Percentiles rank a stretch among this genome's conserved stretches.
These are phyloP conservation scores for Exophiala spinifera DNA, from an alignment of 2,329 filamentous ascomycete genomes.

Conservation along the genomic window DNA sequence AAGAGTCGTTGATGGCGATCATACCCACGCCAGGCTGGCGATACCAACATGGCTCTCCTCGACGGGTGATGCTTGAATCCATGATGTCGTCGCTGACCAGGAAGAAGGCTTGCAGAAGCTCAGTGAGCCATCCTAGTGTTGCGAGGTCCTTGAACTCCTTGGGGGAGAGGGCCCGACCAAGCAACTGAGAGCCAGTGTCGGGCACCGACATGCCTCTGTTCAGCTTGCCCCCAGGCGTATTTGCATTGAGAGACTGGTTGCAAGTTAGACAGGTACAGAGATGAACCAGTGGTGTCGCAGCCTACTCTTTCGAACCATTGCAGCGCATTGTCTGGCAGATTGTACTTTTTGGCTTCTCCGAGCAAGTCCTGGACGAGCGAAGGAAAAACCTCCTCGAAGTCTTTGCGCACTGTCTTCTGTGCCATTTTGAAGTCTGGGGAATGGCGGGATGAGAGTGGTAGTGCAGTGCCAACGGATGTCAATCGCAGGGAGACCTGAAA, in stretches of 20 bases:
- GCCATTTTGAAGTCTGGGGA: conserved; percentile 49
- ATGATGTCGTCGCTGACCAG: conserved; percentile 98
- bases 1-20: conserved; percentile 97
- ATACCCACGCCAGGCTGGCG: conserved; percentile 83
- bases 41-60: conserved; percentile 96
- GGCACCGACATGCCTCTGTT: conserved; percentile 98
- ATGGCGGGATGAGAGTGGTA: too few relatives aligned
- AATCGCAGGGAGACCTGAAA: too few relatives aligned
- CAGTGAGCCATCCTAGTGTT: conserved; percentile 93
- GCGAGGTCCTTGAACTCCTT: conserved; percentile 87
- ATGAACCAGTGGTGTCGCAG: too few relatives aligned
- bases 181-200: conserved; percentile 80
- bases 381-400: conserved; percentile 89
- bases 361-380: conserved; percentile 79
- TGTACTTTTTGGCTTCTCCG: conserved; percentile 74
- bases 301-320: conserved; percentile 81
- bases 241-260: conserved; percentile 72
- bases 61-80: conserved; percentile 91
- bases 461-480: too few relatives aligned
- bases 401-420: conserved; percentile 64
- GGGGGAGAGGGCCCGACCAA: conserved; percentile 66
- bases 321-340: conserved; percentile 73
- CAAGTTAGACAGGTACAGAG: conserved; percentile 2
- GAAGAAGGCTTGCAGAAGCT: conserved; percentile 98
- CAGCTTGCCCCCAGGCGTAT: conserved; percentile 92